A percentile compares a stretch with the other conserved stretches of the same genome.
phyloP scores from a whole-genome alignment of 441 rosid genomes.

The Pelargonium hybrid region DNA sequence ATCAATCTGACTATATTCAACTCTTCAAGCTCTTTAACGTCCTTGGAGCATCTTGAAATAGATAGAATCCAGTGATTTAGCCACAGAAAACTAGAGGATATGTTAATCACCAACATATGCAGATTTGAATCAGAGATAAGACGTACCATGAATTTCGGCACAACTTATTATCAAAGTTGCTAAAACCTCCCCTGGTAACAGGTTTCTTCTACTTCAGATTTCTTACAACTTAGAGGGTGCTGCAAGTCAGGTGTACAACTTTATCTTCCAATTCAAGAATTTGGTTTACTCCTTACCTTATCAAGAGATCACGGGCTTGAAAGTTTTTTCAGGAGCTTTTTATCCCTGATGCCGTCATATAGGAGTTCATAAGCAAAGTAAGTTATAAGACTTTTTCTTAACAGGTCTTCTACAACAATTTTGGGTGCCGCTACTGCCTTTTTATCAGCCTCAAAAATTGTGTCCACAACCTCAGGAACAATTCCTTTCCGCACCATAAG shows the following conservation, averaged over 20 bases:
- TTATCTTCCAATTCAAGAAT: neutral
- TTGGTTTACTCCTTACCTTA: constrained; percentile 9
- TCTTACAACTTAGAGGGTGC: neutral
- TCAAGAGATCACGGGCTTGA: constrained; percentile 19
- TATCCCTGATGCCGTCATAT: constrained; percentile 74
- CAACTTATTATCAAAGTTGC: too few relatives aligned
- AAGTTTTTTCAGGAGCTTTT: constrained; percentile 48
- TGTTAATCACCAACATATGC: too few relatives aligned
- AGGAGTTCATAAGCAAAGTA: constrained; percentile 81
- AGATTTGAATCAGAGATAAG: too few relatives aligned
- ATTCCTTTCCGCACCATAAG: constrained; percentile 57
- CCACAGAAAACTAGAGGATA: too few relatives aligned
- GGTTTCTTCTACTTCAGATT: neutral
- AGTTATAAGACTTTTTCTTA: constrained; percentile 72
- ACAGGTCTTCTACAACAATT: constrained; percentile 74
- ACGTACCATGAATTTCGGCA: too few relatives aligned
- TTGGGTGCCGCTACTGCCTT: constrained; percentile 81
- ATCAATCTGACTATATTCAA: neutral
- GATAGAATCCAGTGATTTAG: too few relatives aligned
- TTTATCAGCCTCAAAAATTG: constrained; percentile 67
- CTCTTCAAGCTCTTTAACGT: neutral
- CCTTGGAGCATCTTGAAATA: neutral
- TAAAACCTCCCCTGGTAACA: neutral
- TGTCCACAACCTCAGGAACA: constrained; percentile 66
- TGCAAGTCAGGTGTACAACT: neutral